Conservation (phyloP, 176 grass and related monocot genomes). For the Triticum aestivum region IWGSC_CS_RefSeq_v2.1 NC_057794.1:3748557-3749056, state of each 20-base stretch:
- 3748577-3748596: neutral
- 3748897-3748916: neutral
- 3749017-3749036: constrained; percentile 22
- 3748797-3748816: neutral
- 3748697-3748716: fast-evolving
- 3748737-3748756: neutral
- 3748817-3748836: neutral
- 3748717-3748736: neutral
- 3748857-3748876: neutral
- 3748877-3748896: neutral
- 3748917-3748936: constrained; percentile 21
- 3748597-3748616: neutral
- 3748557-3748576: neutral
- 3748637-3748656: neutral
- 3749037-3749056: constrained; percentile 7
- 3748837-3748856: neutral
- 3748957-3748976: constrained; percentile 4
- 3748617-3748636: neutral
- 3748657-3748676: too few relatives aligned
- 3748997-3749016: neutral
- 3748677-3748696: neutral
- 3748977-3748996: neutral
- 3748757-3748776: neutral
- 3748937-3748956: constrained; percentile 24
- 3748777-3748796: too few relatives aligned